These are phyloP conservation scores for Arabidopsis suecica DNA, from an alignment of 345 rosid species.

Conservation along the genomic window DNA sequence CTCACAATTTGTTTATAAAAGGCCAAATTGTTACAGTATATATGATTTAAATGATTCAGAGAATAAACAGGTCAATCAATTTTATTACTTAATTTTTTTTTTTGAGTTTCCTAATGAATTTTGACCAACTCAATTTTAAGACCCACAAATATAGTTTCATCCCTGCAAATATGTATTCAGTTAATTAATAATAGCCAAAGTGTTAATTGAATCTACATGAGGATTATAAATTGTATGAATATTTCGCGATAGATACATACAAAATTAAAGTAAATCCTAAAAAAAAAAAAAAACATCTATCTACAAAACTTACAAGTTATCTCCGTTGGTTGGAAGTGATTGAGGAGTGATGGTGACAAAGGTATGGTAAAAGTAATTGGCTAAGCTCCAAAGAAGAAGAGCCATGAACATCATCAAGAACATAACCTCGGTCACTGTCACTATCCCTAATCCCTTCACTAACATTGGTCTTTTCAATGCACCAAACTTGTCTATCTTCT, in stretches of 20 bases:
- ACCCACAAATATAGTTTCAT: slow-evolving; percentile 5
- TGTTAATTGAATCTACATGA: background rate
- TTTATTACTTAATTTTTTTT: background rate
- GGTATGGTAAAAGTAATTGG: slow-evolving; percentile 45
- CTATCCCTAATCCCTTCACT: slow-evolving; percentile 75
- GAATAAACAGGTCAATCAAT: slow-evolving; percentile 13
- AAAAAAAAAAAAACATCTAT: no score
- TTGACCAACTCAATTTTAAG: background rate
- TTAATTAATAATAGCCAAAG: background rate
- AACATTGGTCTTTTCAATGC: slow-evolving; percentile 59
- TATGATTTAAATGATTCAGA: slow-evolving; percentile 33
- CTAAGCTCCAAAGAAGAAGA: slow-evolving; percentile 64
- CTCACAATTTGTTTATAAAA: background rate
- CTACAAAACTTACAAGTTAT: slow-evolving; percentile 51
- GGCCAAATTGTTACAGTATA: slow-evolving; percentile 14
- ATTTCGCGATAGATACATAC: background rate
- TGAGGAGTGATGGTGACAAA: slow-evolving; percentile 46
- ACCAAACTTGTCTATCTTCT: slow-evolving; percentile 14
- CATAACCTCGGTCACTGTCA: slow-evolving; percentile 57
- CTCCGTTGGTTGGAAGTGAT: slow-evolving; percentile 41
- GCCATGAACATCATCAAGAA: slow-evolving; percentile 66
- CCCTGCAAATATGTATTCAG: background rate
- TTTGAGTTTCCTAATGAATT: background rate
- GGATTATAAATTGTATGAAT: background rate
- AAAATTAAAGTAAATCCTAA: background rate